These are phyloP conservation scores for Pinus tabuliformis DNA, from an alignment of 75 land plant genomes.

Conservation along the genomic window DNA sequence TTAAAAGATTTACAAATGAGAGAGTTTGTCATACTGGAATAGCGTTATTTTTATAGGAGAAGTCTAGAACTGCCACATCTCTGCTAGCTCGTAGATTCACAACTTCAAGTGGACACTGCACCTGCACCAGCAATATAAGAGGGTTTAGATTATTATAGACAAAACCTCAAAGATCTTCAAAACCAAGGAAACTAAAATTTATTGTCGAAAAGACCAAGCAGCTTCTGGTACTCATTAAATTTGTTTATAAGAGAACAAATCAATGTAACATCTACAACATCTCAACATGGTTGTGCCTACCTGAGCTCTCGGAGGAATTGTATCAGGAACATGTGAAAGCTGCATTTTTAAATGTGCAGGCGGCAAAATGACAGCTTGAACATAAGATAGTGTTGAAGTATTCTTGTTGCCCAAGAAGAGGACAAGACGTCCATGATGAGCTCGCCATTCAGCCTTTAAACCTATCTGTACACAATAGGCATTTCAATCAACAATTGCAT, in stretches of 20 bases:
- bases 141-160: not conserved
- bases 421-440: constrained; percentile 83
- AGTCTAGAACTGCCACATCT: constrained; percentile 91
- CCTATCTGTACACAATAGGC: constrained; percentile 72
- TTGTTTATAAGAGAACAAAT: not conserved
- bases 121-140: constrained; percentile 38
- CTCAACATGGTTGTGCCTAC: constrained; percentile 17
- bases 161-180: not conserved
- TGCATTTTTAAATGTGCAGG: constrained; percentile 82
- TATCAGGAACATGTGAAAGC: constrained; percentile 86
- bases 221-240: not conserved
- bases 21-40: constrained; percentile 41
- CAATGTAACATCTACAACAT: not conserved
- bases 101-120: constrained; percentile 93
- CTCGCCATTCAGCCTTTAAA: constrained; percentile 94
- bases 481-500: not conserved
- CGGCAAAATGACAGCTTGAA: constrained; percentile 72
- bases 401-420: constrained; percentile 95
- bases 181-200: not conserved
- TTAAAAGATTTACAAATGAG: not conserved
- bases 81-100: constrained; percentile 85
- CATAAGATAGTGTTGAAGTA: constrained; percentile 71
- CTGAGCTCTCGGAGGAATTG: constrained; percentile 98
- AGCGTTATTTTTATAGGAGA: constrained; percentile 74
- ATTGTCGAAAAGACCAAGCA: not conserved